phyloP scores from a whole-genome alignment of 2,329 filamentous ascomycete genomes.

The Xylaria sp. region DNA sequence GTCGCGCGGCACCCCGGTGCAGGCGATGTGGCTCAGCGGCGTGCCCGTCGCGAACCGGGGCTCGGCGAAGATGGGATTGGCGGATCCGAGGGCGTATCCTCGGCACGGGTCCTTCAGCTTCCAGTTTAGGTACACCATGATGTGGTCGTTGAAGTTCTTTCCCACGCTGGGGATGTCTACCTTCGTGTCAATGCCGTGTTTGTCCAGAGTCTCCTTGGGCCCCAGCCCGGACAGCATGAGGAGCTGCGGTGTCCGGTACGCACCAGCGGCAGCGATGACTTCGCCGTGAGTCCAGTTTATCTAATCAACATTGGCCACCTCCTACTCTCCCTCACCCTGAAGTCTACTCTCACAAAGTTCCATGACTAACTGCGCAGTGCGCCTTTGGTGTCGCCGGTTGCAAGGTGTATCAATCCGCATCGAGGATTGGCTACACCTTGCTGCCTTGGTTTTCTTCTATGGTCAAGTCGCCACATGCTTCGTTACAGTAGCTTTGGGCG shows the following conservation, averaged over 20 bases:
- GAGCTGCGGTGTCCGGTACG: conserved; percentile 25
- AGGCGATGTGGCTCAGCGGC: conserved; percentile 21
- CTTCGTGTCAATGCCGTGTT: conserved; percentile 21
- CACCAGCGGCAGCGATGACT: conserved; percentile 23
- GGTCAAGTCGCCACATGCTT: too few relatives aligned
- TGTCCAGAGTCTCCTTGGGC: conserved; percentile 11
- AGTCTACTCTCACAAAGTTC: too few relatives aligned
- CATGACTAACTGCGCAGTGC: too few relatives aligned
- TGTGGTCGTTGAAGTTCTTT: conserved; percentile 26
- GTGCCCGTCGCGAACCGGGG: conserved; percentile 23
- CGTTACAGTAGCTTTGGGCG: too few relatives aligned
- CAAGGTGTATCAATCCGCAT: too few relatives aligned
- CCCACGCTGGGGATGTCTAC: conserved; percentile 23
- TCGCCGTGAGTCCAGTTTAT: too few relatives aligned
- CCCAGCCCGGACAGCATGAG: conserved; percentile 29
- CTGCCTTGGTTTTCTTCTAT: too few relatives aligned
- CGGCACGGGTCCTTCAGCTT: conserved; percentile 28
- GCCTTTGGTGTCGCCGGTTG: too few relatives aligned
- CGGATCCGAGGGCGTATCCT: conserved; percentile 30
- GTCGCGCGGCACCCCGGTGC: conserved; percentile 15
- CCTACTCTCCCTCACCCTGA: too few relatives aligned
- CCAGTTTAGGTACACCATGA: conserved; percentile 28
- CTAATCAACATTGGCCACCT: too few relatives aligned
- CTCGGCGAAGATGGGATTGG: conserved; percentile 23
- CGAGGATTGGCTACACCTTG: too few relatives aligned